Evolutionary conservation across 305 asterid genomes (phyloP), one percentile per base, ranked within the genome.

Genomic region (Stenogyne calaminthoides): DNA sequence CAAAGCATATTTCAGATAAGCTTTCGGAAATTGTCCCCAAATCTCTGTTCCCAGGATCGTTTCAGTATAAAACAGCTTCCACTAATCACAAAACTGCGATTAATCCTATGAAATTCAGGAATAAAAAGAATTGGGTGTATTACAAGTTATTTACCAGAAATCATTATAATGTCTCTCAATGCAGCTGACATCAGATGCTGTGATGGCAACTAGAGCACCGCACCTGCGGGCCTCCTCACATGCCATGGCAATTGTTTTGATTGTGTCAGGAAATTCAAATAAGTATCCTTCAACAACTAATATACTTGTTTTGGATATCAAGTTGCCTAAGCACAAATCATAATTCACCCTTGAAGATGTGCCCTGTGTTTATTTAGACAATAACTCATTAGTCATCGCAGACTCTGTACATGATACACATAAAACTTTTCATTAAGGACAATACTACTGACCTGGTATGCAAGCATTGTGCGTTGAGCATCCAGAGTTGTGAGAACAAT

Each of bases 161-260:
- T 90, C 98, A 66, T 91, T 95, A 70, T 87, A 94, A 76, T 94
- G 97, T 73, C 95, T 86, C 82, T 90, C 96, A 69, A 94, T 94
- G 88, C 98, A 94, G 70, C 90, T 87, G 49, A 91, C 85, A 67
- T 94, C 98, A 16, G 99, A 94, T n/a, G 99, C 99, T n/a, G 99
- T 88, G 75, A 94, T 86, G 77, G 99, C 99, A 81, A 94, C 91
- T 70, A 94, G 84, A 82, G 99, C 92, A 72, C 99, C 97, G 52
- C 84, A 78, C 76, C 82, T 84, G 72, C 85, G 95, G 63, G 99
- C 99, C 82, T 88, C 91, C 84, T 90, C 85, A 39, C 99, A 94
- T 11, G 95, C 96, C 92, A 80, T 82, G 12, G 84, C 80, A 76
- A 94, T 94, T 42, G 97, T 88, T 84, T 81, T 85, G 70, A 94